These are phyloP conservation scores for Tephrocybe rancida DNA, from an alignment of 768 basidiomycete species.

Conservation along the genomic window DNA sequence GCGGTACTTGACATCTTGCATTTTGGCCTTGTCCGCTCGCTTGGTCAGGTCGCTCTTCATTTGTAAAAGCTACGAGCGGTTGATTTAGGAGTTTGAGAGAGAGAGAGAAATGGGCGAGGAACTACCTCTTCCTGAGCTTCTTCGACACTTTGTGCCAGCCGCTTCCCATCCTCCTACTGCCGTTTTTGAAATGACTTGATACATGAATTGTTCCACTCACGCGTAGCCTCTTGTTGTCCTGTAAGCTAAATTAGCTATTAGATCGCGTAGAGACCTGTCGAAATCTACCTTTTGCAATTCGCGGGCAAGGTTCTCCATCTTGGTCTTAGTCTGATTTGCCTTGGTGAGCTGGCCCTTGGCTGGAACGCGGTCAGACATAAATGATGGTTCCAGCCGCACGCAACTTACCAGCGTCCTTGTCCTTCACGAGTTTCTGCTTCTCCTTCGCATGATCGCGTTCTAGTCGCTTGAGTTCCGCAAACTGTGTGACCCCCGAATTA, in stretches of 20 bases:
- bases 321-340: conserved; percentile 85
- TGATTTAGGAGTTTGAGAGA: conserved; percentile 12
- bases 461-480: conserved; percentile 83
- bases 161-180: conserved; percentile 81
- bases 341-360: conserved; percentile 87
- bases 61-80: conserved; percentile 57
- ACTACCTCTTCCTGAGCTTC: conserved; percentile 83
- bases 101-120: not conserved
- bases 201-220: conserved; percentile 41
- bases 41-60: conserved; percentile 85
- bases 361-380: conserved; percentile 24
- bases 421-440: conserved; percentile 88
- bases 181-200: conserved; percentile 19
- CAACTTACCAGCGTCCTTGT: conserved; percentile 83
- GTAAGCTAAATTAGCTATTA: conserved; percentile 17
- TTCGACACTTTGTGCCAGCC: conserved; percentile 77
- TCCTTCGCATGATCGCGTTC: conserved; percentile 91
- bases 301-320: conserved; percentile 88
- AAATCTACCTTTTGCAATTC: conserved; percentile 83
- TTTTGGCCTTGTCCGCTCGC: conserved; percentile 75
- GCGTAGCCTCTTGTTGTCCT: conserved; percentile 91
- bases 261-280: not conserved
- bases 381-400: not conserved
- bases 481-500: conserved; percentile 48
- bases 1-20: conserved; percentile 79